A percentile compares a stretch with the other conserved stretches of the same genome.
These are phyloP conservation scores for Solanum verrucosum DNA, from an alignment of 257 asterid genomes.

Conservation along the genomic window DNA sequence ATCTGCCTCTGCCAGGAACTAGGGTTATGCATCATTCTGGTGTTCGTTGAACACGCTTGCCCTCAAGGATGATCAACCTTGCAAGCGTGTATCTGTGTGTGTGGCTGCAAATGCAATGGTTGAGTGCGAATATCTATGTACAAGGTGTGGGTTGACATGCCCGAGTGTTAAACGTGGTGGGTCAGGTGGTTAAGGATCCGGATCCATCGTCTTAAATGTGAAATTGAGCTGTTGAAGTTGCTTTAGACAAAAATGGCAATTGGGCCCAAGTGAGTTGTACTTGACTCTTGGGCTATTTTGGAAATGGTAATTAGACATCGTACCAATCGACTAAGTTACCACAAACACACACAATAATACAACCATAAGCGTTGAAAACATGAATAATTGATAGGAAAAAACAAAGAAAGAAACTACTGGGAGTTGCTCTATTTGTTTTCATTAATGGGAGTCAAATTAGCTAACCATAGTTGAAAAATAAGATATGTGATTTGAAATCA, in stretches of 20 bases:
- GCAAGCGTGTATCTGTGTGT: background rate
- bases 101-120: background rate
- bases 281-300: no score
- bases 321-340: background rate
- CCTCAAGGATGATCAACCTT: background rate
- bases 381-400: no score
- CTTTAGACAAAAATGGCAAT: background rate
- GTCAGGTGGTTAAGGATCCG: background rate
- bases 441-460: no score
- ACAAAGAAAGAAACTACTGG: no score
- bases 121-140: background rate
- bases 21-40: background rate
- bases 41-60: background rate
- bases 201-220: background rate
- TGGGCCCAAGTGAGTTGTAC: no score
- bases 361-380: background rate
- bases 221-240: background rate
- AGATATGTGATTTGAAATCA: no score
- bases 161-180: background rate
- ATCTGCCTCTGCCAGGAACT: background rate
- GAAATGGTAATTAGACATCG: background rate
- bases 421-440: no score
- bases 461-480: no score
- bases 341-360: background rate
- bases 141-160: background rate